Conservation (phyloP, 495 filamentous ascomycete species). For the Penicillium waksmanii region DNA sequence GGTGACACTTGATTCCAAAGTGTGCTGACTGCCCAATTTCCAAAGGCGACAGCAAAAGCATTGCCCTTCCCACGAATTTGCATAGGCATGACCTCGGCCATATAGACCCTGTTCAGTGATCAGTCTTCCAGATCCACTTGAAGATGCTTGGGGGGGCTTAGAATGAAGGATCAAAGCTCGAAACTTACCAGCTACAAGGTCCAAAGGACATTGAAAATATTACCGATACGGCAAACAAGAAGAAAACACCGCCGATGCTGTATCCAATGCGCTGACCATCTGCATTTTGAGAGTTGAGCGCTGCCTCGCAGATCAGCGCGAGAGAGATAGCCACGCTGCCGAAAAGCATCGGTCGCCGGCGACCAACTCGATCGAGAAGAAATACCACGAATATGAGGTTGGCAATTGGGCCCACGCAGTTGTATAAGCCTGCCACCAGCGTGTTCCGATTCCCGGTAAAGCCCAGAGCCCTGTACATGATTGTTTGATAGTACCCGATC, state of each 20-base stretch:
- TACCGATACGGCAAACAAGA: slow-evolving; percentile 52
- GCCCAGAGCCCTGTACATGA: slow-evolving; percentile 62
- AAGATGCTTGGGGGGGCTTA: neutral
- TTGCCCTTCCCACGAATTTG: slow-evolving; percentile 53
- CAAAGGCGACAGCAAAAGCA: slow-evolving; percentile 49
- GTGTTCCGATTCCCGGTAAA: slow-evolving; percentile 53
- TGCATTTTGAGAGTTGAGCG: slow-evolving; percentile 44
- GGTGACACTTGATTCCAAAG: slow-evolving; percentile 56
- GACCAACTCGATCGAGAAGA: slow-evolving; percentile 43
- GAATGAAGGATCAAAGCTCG: neutral
- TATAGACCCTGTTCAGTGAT: slow-evolving; percentile 40
- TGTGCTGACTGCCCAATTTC: slow-evolving; percentile 55
- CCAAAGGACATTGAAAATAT: slow-evolving; percentile 52
- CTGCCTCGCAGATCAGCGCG: slow-evolving; percentile 47
- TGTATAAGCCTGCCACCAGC: slow-evolving; percentile 63
- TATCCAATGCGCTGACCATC: slow-evolving; percentile 37
- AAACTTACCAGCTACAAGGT: slow-evolving; percentile 46
- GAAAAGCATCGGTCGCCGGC: slow-evolving; percentile 42
- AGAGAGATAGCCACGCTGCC: slow-evolving; percentile 45
- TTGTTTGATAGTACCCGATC: slow-evolving; percentile 62
- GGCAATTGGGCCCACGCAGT: slow-evolving; percentile 57
- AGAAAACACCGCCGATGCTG: slow-evolving; percentile 52
- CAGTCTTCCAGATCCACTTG: slow-evolving; percentile 1
- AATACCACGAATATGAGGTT: slow-evolving; percentile 53
- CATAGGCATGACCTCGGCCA: slow-evolving; percentile 56